Percentiles rank a stretch among this genome's conserved stretches.
Evolutionary conservation across 495 filamentous ascomycete genomes (phyloP).

Genomic region (Aspergillus asperescens): DNA sequence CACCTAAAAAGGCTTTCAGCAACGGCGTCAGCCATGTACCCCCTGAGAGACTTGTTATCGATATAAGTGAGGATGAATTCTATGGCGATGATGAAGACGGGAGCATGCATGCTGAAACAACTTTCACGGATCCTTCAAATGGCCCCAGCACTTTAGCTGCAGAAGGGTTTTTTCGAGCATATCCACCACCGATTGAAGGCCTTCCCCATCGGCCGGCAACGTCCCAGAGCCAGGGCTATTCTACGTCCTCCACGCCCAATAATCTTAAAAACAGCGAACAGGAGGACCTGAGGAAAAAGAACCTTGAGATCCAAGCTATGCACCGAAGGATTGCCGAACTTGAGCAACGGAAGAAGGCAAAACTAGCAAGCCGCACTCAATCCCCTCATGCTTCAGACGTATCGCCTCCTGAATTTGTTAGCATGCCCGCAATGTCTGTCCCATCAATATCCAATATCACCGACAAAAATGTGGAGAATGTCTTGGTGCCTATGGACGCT

Average conservation of each 20-base stretch:
- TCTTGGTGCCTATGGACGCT: conserved; percentile 10
- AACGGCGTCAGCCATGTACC: conserved; percentile 21
- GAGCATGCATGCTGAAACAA: conserved; percentile 31
- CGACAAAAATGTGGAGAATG: not conserved
- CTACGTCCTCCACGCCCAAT: conserved; percentile 35
- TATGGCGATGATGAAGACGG: conserved; percentile 41
- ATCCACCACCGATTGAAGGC: not conserved
- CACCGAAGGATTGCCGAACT: conserved; percentile 71
- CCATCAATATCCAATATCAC: not conserved
- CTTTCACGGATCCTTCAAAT: not conserved
- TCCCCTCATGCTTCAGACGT: conserved; percentile 27
- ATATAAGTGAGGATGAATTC: conserved; percentile 64
- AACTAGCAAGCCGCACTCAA: conserved; percentile 37
- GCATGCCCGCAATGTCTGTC: conserved; percentile 3
- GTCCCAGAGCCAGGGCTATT: conserved; percentile 18
- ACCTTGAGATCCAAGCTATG: conserved; percentile 67
- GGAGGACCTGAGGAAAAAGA: conserved; percentile 58
- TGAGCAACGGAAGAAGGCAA: conserved; percentile 61
- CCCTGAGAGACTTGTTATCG: conserved; percentile 52
- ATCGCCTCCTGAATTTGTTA: conserved; percentile 14
- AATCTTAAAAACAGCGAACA: conserved; percentile 32
- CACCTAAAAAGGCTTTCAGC: conserved; percentile 61
- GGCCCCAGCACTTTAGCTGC: not conserved
- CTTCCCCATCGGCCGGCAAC: conserved; percentile 14
- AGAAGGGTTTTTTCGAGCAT: not conserved